Evolutionary conservation across 805 yeast genomes (phyloP).

Genomic region (Barnettozyma vustinii): DNA sequence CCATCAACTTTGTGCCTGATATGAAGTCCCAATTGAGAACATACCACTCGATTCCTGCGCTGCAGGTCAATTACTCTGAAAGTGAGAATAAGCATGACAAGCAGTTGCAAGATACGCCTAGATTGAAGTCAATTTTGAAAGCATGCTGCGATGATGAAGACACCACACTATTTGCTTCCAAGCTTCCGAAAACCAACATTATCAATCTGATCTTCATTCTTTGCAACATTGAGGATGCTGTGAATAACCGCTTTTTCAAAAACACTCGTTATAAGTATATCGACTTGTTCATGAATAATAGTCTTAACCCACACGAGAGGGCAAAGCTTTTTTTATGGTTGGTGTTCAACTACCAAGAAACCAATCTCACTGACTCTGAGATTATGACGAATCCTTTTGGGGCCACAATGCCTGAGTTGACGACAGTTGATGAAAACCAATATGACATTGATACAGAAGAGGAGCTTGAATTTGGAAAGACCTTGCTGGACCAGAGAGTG

Average conservation of each 20-base stretch:
- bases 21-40: conserved; percentile 93
- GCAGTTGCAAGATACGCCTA: conserved; percentile 91
- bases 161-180: conserved; percentile 40
- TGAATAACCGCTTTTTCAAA: conserved; percentile 32
- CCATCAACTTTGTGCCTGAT: conserved; percentile 89
- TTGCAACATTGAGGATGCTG: conserved; percentile 55
- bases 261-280: conserved; percentile 47
- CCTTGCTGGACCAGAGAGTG: conserved; percentile 33
- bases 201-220: conserved; percentile 71
- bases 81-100: conserved; percentile 45
- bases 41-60: conserved; percentile 86
- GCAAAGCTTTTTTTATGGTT: conserved; percentile 80
- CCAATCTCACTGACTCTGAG: conserved; percentile 50
- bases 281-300: conserved; percentile 65
- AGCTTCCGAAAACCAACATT: conserved; percentile 51
- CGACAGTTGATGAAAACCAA: conserved; percentile 22
- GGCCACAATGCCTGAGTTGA: conserved; percentile 32
- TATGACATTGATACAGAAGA: conserved; percentile 37
- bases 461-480: conserved; percentile 39
- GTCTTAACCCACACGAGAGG: conserved; percentile 57
- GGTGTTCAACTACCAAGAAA: conserved; percentile 73
- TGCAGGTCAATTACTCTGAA: conserved; percentile 58
- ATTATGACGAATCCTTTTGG: conserved; percentile 56
- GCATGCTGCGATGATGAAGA: conserved; percentile 74
- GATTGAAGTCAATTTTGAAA: conserved; percentile 83